phyloP scores from a whole-genome alignment of 2,329 filamentous ascomycete genomes.

The Penicillium sp. region DNA sequence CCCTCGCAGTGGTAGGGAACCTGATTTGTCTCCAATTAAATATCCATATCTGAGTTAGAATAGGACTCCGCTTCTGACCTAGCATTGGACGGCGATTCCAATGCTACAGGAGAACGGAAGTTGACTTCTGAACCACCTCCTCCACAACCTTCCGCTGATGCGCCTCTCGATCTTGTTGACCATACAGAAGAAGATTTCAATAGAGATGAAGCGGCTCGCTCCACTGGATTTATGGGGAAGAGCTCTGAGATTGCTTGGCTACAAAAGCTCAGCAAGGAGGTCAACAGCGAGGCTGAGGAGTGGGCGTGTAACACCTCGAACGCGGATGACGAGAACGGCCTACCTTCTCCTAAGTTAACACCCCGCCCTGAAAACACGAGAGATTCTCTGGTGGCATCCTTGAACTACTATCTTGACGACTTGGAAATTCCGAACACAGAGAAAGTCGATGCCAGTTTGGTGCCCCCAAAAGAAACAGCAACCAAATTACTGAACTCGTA shows the following conservation, averaged over 20 bases:
- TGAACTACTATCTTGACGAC: slow-evolving; percentile 48
- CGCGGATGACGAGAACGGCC: slow-evolving; percentile 24
- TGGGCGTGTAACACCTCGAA: slow-evolving; percentile 21
- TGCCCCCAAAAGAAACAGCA: slow-evolving; percentile 44
- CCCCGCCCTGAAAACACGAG: slow-evolving; percentile 25
- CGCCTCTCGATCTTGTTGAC: slow-evolving; percentile 45
- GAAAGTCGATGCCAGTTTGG: slow-evolving; percentile 39
- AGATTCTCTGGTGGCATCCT: slow-evolving; percentile 33
- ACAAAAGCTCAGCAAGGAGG: slow-evolving; percentile 42
- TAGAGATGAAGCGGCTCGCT: slow-evolving; percentile 40
- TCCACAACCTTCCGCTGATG: slow-evolving; percentile 29
- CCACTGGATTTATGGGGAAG: slow-evolving; percentile 49
- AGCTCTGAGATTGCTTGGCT: slow-evolving; percentile 53
- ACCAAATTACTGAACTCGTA: slow-evolving; percentile 47
- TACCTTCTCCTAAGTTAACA: slow-evolving; percentile 34
- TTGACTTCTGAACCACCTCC: slow-evolving; percentile 26
- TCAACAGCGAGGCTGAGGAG: slow-evolving; percentile 30
- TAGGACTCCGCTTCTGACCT: slow-evolving; percentile 31
- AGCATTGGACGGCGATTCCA: slow-evolving; percentile 24
- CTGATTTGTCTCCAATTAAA: neutral
- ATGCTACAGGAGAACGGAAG: slow-evolving; percentile 22
- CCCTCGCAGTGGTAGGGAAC: slow-evolving; percentile 35
- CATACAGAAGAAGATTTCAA: slow-evolving; percentile 50
- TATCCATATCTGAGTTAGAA: slow-evolving; percentile 20
- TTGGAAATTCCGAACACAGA: slow-evolving; percentile 40